phyloP scores from a whole-genome alignment of 163 green algal species.

The Volvox carteri region DNA sequence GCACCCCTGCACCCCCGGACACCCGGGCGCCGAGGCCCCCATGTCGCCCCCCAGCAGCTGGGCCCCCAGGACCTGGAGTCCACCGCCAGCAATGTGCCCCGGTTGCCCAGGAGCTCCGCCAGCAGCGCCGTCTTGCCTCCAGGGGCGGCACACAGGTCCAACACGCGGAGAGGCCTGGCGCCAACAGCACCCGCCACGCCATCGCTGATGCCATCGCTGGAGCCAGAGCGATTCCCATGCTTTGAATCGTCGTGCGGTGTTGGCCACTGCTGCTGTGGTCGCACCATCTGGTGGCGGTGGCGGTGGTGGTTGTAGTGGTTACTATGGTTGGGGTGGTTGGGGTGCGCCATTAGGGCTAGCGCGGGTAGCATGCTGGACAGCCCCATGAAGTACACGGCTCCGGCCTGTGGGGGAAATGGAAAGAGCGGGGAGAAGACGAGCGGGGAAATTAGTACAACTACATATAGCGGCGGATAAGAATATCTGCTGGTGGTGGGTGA shows the following conservation, averaged over 20 bases:
- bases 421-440: not conserved
- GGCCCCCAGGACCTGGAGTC: slow-evolving; percentile 55
- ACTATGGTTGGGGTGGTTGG: not conserved
- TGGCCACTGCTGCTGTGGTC: not conserved
- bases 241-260: not conserved
- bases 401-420: not conserved
- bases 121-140: slow-evolving; percentile 58
- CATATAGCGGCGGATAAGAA: too few species aligned
- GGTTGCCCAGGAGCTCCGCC: slow-evolving; percentile 53
- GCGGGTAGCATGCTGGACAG: slow-evolving; percentile 50
- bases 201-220: not conserved
- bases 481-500: too few species aligned
- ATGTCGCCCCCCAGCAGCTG: too few species aligned
- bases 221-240: not conserved
- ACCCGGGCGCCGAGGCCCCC: too few species aligned
- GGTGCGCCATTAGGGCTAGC: slow-evolving; percentile 30
- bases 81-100: slow-evolving; percentile 23
- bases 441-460: not conserved
- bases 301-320: not conserved
- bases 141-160: slow-evolving; percentile 58
- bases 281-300: not conserved
- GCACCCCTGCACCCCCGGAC: too few species aligned
- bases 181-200: not conserved
- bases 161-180: slow-evolving; percentile 18
- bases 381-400: slow-evolving; percentile 26